Evolutionary conservation across 441 rosid species (phyloP).

Genomic region (Monsonia emarginata): DNA sequence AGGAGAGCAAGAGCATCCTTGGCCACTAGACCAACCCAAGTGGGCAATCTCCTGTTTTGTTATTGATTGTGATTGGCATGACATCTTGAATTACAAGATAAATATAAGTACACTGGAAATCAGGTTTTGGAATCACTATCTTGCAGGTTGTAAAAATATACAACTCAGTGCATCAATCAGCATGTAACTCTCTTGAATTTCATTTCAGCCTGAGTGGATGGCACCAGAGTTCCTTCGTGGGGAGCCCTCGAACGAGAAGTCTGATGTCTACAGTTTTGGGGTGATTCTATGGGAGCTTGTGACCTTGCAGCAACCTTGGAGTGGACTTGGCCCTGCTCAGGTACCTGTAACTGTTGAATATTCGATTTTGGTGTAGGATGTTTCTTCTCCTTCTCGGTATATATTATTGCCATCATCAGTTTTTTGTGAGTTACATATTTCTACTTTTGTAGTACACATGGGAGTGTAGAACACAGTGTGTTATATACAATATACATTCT

Average conservation of each 20-base stretch:
- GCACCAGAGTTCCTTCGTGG: constrained; percentile 99
- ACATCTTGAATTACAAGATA: neutral
- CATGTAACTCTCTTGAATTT: constrained; percentile 34
- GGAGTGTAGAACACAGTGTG: no score
- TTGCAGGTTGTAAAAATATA: constrained; percentile 23
- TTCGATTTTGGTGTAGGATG: neutral
- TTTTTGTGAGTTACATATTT: neutral
- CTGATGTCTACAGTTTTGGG: constrained; percentile 87
- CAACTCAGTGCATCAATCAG: constrained; percentile 26
- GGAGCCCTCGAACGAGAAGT: constrained; percentile 91
- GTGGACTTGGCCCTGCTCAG: constrained; percentile 87
- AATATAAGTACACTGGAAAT: constrained; percentile 11
- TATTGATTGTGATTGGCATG: neutral
- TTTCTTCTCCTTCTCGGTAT: neutral
- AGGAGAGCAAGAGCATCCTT: no score
- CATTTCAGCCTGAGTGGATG: constrained; percentile 98
- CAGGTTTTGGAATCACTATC: constrained; percentile 20
- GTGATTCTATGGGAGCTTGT: constrained; percentile 89
- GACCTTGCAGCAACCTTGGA: constrained; percentile 88
- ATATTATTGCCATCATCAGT: neutral
- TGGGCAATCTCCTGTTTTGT: neutral
- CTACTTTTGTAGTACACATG: neutral
- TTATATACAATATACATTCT: no score
- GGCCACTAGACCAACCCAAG: neutral
- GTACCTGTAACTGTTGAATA: constrained; percentile 23